Evolutionary conservation across 2,329 filamentous ascomycete genomes (phyloP).

Genomic region (Beauveria scarabaeidicola): DNA sequence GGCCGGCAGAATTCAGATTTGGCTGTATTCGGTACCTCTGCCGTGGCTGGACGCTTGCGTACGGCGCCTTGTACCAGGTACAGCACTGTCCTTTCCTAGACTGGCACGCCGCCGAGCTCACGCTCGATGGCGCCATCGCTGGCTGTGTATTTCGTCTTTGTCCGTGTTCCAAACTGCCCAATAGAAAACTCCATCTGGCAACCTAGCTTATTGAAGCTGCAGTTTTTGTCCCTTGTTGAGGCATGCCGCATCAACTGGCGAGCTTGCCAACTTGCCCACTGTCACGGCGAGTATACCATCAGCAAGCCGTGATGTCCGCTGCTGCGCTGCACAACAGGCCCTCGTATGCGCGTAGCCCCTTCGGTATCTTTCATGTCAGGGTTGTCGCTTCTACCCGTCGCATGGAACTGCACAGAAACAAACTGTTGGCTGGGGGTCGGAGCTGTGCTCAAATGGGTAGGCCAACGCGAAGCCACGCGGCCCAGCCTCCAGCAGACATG

Average conservation of each 20-base stretch:
- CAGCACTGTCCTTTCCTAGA: not conserved
- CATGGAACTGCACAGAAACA: not conserved
- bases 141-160: not conserved
- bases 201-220: constrained; percentile 1
- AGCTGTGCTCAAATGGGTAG: not conserved
- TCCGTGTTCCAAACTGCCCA: not conserved
- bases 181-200: not conserved
- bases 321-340: not conserved
- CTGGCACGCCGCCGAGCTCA: not conserved
- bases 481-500: not conserved
- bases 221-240: not conserved
- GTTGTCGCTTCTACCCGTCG: not conserved
- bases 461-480: not conserved
- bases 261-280: not conserved
- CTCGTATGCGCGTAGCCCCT: not conserved
- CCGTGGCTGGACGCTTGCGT: not conserved
- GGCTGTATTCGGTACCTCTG: not conserved
- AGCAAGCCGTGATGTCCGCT: not conserved
- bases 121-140: constrained; percentile 8
- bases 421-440: not conserved
- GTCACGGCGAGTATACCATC: not conserved
- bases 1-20: not conserved
- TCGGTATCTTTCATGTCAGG: not conserved
- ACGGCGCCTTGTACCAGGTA: not conserved
- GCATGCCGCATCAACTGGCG: not conserved